These are phyloP conservation scores for Penicillium sp. DNA, from an alignment of 2,329 filamentous ascomycete species.

Conservation along the genomic window DNA sequence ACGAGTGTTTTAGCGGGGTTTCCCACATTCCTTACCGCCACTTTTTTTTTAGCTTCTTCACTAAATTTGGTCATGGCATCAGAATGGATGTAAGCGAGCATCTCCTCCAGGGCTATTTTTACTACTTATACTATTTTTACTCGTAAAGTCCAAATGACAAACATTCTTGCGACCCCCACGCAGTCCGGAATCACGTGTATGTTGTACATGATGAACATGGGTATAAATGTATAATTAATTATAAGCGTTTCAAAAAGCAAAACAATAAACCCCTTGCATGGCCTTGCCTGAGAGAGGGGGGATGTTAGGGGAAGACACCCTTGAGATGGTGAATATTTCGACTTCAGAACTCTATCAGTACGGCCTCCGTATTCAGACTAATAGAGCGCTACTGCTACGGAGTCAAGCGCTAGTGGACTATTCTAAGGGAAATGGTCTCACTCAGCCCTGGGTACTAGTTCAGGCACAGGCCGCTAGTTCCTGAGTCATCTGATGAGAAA, in stretches of 20 bases:
- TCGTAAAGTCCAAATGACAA: no score
- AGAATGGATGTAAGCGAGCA: no score
- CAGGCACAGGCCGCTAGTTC: conserved; percentile 8
- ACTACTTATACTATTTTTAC: no score
- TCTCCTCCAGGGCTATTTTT: no score
- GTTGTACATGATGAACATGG: neutral
- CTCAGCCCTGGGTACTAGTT: neutral
- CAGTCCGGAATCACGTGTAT: neutral
- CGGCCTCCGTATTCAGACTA: neutral
- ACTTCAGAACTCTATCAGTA: no score
- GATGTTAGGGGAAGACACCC: neutral
- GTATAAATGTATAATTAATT: no score
- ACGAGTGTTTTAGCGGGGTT: neutral
- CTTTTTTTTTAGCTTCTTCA: no score
- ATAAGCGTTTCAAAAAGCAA: neutral
- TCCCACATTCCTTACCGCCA: neutral
- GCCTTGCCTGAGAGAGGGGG: neutral
- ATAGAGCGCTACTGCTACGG: neutral
- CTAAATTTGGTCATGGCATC: no score
- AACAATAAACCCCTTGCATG: neutral
- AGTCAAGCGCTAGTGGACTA: neutral
- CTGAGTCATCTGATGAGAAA: conserved; percentile 6
- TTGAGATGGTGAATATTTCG: neutral
- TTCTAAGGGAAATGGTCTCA: neutral
- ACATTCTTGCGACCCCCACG: no score